Conservation (phyloP, 352 stramenopile species). For the Phytophthora multivora region DNA sequence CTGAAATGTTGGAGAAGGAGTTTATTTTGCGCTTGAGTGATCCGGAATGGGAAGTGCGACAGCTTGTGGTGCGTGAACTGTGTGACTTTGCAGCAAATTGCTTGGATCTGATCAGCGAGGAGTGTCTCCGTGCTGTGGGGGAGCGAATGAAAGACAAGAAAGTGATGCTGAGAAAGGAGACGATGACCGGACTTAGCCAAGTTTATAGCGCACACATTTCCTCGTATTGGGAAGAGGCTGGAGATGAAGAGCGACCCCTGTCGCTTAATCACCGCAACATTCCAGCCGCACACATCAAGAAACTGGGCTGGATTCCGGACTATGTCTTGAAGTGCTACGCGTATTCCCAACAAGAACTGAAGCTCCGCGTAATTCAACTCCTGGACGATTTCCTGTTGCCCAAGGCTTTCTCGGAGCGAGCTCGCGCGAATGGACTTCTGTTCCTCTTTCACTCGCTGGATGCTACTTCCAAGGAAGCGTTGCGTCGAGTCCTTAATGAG, state of each 20-base stretch:
- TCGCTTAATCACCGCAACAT: constrained; percentile 39
- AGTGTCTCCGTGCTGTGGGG: constrained; percentile 72
- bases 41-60: constrained; percentile 83
- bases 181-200: constrained; percentile 88
- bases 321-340: constrained; percentile 88
- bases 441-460: constrained; percentile 80
- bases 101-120: constrained; percentile 69
- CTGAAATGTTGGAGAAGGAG: constrained; percentile 68
- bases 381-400: constrained; percentile 86
- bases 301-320: constrained; percentile 83
- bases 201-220: constrained; percentile 81
- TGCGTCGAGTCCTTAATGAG: constrained; percentile 72
- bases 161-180: constrained; percentile 78
- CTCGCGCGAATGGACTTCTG: constrained; percentile 68
- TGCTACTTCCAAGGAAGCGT: constrained; percentile 62
- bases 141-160: constrained; percentile 92
- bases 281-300: constrained; percentile 49
- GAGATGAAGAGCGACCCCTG: constrained; percentile 19
- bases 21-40: constrained; percentile 75
- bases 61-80: constrained; percentile 76
- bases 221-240: constrained; percentile 46
- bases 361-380: constrained; percentile 81
- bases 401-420: constrained; percentile 55
- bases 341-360: constrained; percentile 84
- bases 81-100: constrained; percentile 80